phyloP scores from a whole-genome alignment of 176 grass and related monocot genomes.

The Avena eriantha region DNA sequence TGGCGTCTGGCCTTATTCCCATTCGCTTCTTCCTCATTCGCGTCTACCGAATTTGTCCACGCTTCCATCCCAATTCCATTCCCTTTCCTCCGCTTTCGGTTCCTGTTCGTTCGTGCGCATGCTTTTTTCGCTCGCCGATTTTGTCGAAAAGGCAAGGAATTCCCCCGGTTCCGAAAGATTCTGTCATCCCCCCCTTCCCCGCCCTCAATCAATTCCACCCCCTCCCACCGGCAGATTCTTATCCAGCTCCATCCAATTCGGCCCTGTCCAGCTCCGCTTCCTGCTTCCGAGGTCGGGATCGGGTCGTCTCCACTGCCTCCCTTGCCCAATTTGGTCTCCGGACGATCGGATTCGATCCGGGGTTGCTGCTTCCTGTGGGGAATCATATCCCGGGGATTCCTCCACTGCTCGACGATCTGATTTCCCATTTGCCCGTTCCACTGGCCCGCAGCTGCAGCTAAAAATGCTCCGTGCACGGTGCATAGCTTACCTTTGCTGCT shows the following conservation, averaged over 20 bases:
- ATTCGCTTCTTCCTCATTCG: background rate
- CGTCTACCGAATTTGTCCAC: background rate
- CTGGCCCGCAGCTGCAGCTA: background rate
- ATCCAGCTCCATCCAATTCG: background rate
- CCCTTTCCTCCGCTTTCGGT: conserved; percentile 4
- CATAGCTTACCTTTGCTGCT: background rate
- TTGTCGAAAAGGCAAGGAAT: background rate
- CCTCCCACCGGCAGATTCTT: background rate
- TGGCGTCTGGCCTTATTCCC: background rate
- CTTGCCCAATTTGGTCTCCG: background rate
- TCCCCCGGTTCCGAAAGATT: conserved; percentile 10
- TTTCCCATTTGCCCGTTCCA: background rate
- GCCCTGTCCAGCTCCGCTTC: conserved; percentile 5
- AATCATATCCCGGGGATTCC: conserved; percentile 3
- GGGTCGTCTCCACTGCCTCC: background rate
- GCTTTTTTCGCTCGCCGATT: background rate
- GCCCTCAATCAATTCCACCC: background rate
- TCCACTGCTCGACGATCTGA: conserved; percentile 15
- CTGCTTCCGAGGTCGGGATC: background rate
- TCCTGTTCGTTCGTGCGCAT: conserved; percentile 16
- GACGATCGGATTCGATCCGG: conserved; percentile 24
- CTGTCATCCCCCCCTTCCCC: background rate
- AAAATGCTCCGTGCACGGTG: background rate
- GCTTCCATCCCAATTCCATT: conserved; percentile 4
- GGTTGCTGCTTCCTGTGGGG: background rate